A percentile compares a stretch with the other conserved stretches of the same genome.
These are phyloP conservation scores for Globisporangium paroecandrum DNA, from an alignment of 352 stramenopile genomes.

Conservation along the genomic window DNA sequence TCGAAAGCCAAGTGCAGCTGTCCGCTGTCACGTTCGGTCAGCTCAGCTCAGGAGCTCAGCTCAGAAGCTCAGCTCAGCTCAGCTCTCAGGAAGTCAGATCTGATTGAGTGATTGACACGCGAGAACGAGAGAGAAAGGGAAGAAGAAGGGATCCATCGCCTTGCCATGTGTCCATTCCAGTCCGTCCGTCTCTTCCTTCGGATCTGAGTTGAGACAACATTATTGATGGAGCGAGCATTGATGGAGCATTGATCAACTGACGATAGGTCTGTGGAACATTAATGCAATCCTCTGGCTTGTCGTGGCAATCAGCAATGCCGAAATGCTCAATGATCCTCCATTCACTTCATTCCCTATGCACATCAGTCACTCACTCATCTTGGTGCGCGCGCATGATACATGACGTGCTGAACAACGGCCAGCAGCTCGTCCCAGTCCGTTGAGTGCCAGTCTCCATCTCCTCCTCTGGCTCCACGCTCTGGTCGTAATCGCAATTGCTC, in stretches of 20 bases:
- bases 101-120: not conserved
- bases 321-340: not conserved
- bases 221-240: not conserved
- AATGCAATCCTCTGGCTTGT: not conserved
- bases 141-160: not conserved
- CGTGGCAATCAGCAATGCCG: not conserved
- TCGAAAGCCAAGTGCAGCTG: not conserved
- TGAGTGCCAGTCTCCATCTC: not conserved
- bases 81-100: not conserved
- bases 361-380: not conserved
- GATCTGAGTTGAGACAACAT: not conserved
- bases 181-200: not conserved
- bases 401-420: not conserved
- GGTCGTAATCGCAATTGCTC: not conserved
- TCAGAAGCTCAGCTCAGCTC: not conserved
- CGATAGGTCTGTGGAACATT: not conserved
- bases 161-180: not conserved
- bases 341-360: not conserved
- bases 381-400: conserved; percentile 1
- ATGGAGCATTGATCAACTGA: not conserved
- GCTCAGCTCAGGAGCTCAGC: not conserved
- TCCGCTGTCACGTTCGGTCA: not conserved
- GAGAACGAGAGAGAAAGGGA: not conserved
- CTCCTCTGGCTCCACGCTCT: conserved; percentile 4
- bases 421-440: conserved; percentile 10